Conservation (phyloP, 2,329 filamentous ascomycete genomes). For the Colletotrichum plurivorum region DNA sequence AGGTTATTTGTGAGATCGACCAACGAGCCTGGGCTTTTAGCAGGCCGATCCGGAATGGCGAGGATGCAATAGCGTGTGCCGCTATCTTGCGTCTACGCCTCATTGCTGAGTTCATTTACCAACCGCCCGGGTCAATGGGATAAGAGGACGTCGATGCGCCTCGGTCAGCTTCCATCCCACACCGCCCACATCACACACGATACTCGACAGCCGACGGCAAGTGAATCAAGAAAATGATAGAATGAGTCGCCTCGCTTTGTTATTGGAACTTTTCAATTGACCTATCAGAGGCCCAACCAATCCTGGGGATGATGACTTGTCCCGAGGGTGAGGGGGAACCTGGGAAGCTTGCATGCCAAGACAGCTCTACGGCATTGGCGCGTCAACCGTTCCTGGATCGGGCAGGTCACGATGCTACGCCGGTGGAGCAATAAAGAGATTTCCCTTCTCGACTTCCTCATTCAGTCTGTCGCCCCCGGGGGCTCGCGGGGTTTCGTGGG, state of each 20-base stretch:
- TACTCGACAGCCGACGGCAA: neutral
- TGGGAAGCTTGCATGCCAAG: constrained; percentile 16
- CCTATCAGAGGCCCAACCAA: constrained; percentile 16
- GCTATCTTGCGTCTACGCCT: too few relatives aligned
- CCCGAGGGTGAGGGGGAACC: too few relatives aligned
- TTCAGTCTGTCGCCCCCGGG: constrained; percentile 23
- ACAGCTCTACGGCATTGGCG: constrained; percentile 19
- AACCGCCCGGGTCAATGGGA: too few relatives aligned
- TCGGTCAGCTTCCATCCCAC: too few relatives aligned
- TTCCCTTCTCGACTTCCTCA: constrained; percentile 20
- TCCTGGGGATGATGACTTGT: neutral
- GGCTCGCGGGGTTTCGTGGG: neutral
- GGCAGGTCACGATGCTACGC: constrained; percentile 19
- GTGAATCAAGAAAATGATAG: neutral
- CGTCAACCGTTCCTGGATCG: constrained; percentile 27
- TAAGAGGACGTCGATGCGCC: too few relatives aligned
- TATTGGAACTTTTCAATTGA: neutral
- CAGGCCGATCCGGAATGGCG: neutral
- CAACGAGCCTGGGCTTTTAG: too few relatives aligned
- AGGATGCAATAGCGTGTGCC: neutral
- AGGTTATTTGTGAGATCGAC: neutral
- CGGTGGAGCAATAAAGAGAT: constrained; percentile 9
- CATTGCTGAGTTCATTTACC: too few relatives aligned
- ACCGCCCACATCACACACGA: too few relatives aligned
- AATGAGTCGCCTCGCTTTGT: neutral